Base-by-base conservation (phyloP, 2,329 filamentous ascomycete genomes). In the Stagonosporopsis rhizophila region DNA sequence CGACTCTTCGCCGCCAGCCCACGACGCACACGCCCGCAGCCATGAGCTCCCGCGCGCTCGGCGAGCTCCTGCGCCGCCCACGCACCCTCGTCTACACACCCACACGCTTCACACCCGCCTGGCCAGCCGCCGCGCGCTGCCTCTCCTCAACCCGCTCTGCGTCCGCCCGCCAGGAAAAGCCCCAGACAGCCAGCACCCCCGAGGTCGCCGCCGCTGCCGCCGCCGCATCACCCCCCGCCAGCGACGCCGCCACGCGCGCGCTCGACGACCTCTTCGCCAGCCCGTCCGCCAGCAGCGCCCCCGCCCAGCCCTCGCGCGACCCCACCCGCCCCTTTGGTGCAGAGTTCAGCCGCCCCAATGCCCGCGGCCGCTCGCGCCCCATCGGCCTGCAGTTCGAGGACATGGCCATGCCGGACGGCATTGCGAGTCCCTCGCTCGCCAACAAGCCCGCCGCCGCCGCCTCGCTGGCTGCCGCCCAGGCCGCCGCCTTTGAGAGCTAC, bases 1-100 rank as follows among this genome's bases (percentile, higher is more conserved):
- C n/a, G n/a, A n/a, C n/a, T n/a, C n/a, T n/a, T n/a, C n/a, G n/a
- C n/a, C n/a, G n/a, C n/a, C n/a, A n/a, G n/a, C n/a, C n/a, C n/a
- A n/a, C n/a, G n/a, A n/a, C n/a, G n/a, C 38, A 46, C 39, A 44
- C 19, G 52, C 42, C 32, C 37, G 37, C 25, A 46, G 60, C 41
- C 15, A 74, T 75, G 72, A 56, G 65, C 56, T 67, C 71, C 48
- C n/a, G n/a, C n/a, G n/a, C n/a, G n/a, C n/a, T n/a, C n/a, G n/a
- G n/a, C n/a, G n/a, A n/a, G n/a, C 62, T 67, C 5, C 61, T 73
- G 63, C 67, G 73, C 56, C 72, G 71, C 49, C 68, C 71, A 1
- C 52, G 64, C 9, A 50, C 70, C 49, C 59, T 69, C 52, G 56
- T 59, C 41, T 66, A 64, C 50, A 60, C 62, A n/a, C 34, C 55